phyloP scores from a whole-genome alignment of 2,329 filamentous ascomycete species.

The Blastomyces silverae region DNA sequence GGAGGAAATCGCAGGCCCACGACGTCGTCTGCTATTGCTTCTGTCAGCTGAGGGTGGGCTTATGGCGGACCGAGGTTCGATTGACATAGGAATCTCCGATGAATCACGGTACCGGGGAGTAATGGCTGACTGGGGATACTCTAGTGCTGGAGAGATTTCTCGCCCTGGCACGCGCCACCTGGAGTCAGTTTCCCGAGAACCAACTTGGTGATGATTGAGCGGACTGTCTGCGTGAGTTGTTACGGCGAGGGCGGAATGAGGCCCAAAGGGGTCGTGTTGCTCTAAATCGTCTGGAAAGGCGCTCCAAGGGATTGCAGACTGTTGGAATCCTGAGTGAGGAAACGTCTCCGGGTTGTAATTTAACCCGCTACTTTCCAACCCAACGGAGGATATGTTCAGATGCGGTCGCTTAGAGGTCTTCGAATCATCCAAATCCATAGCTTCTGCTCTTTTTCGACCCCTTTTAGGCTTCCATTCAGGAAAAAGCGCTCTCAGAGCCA shows the following conservation, averaged over 20 bases:
- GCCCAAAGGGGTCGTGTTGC: conserved; percentile 36
- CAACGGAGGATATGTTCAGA: conserved; percentile 49
- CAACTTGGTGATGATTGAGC: conserved; percentile 27
- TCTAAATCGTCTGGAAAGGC: conserved; percentile 52
- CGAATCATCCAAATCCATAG: conserved; percentile 55
- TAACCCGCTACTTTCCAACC: conserved; percentile 34
- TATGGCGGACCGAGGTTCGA: conserved; percentile 65
- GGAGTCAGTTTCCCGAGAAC: conserved; percentile 24
- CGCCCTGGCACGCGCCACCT: conserved; percentile 48
- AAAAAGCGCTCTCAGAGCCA: conserved; percentile 75
- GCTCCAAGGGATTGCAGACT: conserved; percentile 42
- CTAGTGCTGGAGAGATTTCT: conserved; percentile 56
- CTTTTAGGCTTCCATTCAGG: conserved; percentile 63
- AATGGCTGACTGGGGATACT: conserved; percentile 72
- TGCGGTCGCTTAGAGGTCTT: conserved; percentile 53
- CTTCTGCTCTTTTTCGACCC: conserved; percentile 55
- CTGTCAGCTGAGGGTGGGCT: conserved; percentile 52
- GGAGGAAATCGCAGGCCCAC: conserved; percentile 82
- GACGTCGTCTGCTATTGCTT: conserved; percentile 49
- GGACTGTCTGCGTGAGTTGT: conserved; percentile 26
- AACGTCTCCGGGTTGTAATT: conserved; percentile 27
- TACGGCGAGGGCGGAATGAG: conserved; percentile 34
- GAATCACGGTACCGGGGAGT: conserved; percentile 49
- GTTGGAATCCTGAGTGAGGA: background rate
- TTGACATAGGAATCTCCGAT: conserved; percentile 33